phyloP scores from a whole-genome alignment of 2,329 filamentous ascomycete species.

The Fusarium sororula region DNA sequence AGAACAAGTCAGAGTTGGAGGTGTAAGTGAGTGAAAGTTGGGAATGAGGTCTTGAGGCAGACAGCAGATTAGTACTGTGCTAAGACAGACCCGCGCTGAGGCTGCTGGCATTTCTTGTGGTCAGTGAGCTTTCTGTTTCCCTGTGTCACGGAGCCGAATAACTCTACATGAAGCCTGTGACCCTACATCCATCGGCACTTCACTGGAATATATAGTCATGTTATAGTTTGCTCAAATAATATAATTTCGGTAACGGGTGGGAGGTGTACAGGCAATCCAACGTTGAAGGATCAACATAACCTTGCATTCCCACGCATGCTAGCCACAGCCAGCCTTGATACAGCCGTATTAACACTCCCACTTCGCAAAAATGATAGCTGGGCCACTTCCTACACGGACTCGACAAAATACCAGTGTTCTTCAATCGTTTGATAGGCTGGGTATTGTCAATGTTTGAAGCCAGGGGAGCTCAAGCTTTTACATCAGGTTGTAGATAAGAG shows the following conservation, averaged over 20 bases:
- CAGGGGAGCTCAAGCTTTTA: background rate
- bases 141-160: background rate
- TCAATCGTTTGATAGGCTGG: background rate
- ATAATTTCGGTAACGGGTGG: background rate
- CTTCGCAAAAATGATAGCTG: background rate
- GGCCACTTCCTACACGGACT: background rate
- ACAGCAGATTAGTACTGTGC: background rate
- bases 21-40: background rate
- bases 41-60: background rate
- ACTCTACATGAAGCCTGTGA: background rate
- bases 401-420: background rate
- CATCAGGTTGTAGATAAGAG: background rate
- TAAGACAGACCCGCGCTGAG: background rate
- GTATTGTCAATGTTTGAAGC: background rate
- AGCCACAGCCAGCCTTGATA: background rate
- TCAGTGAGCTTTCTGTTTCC: background rate
- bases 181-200: background rate
- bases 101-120: background rate
- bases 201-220: background rate
- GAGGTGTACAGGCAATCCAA: background rate
- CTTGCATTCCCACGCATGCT: background rate
- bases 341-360: background rate
- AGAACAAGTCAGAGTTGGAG: background rate
- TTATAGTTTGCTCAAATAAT: background rate
- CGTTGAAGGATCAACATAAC: background rate